phyloP scores from a whole-genome alignment of 1,284 basidiomycete genomes.

The Termitomyces sp. region DNA sequence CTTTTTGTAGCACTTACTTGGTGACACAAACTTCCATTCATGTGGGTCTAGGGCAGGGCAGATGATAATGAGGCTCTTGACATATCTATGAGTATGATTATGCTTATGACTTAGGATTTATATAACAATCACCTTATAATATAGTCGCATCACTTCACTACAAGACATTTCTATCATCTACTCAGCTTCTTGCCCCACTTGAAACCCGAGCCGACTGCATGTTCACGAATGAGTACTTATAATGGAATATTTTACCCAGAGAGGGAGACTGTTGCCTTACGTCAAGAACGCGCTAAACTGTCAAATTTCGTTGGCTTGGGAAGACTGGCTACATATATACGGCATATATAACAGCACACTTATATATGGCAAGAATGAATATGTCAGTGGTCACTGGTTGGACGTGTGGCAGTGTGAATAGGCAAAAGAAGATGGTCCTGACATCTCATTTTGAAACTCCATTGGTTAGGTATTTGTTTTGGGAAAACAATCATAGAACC shows the following conservation, averaged over 20 bases:
- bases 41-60: neutral
- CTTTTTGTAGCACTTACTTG: neutral
- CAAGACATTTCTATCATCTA: neutral
- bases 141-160: neutral
- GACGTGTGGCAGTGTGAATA: slow-evolving; percentile 1
- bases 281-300: slow-evolving; percentile 1
- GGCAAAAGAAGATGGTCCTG: neutral
- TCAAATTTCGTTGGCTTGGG: neutral
- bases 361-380: too few relatives aligned
- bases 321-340: neutral
- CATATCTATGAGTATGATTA: slow-evolving; percentile 1
- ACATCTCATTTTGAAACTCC: neutral
- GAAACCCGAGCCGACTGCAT: slow-evolving; percentile 1
- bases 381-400: too few relatives aligned
- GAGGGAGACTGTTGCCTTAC: neutral
- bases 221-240: neutral
- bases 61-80: neutral
- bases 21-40: slow-evolving; percentile 3
- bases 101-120: neutral
- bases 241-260: neutral
- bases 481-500: neutral
- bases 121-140: neutral
- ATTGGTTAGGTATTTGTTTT: neutral
- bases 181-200: slow-evolving; percentile 4
- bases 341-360: too few relatives aligned